Percentiles rank a stretch among this genome's conserved stretches.
Evolutionary conservation across 495 filamentous ascomycete species (phyloP).

Genomic region (Aspergillus avenaceus): DNA sequence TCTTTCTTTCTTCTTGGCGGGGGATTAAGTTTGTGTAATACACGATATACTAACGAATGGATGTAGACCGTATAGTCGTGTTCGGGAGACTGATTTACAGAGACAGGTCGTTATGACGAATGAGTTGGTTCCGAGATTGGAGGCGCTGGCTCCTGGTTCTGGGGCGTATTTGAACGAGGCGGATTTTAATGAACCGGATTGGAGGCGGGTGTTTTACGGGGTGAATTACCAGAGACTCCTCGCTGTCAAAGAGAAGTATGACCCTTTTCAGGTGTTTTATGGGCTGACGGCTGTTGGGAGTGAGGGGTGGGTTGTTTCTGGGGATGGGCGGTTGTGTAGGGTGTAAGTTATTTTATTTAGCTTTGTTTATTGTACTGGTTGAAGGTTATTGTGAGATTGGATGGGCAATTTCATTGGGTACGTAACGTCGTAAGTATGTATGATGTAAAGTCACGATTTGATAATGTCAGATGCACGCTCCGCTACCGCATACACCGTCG

Average conservation of each 20-base stretch:
- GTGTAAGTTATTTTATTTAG: too few relatives aligned
- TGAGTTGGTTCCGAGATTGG: slow-evolving; percentile 6
- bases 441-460: too few relatives aligned
- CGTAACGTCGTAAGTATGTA: too few relatives aligned
- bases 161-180: slow-evolving; percentile 17
- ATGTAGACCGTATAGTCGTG: too few relatives aligned
- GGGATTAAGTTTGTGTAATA: too few relatives aligned
- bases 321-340: too few relatives aligned
- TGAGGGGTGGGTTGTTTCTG: background rate
- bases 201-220: slow-evolving; percentile 53
- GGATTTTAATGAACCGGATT: slow-evolving; percentile 53
- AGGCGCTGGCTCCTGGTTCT: background rate
- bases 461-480: background rate
- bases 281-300: background rate
- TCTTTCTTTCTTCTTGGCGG: too few relatives aligned
- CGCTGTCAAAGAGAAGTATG: background rate
- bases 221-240: slow-evolving; percentile 32
- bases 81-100: too few relatives aligned
- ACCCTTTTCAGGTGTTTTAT: background rate
- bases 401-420: too few relatives aligned
- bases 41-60: too few relatives aligned
- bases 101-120: slow-evolving; percentile 17
- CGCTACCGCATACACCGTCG: background rate
- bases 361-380: too few relatives aligned
- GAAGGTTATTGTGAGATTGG: too few relatives aligned